These are phyloP conservation scores for Torulaspora franciscae DNA, from an alignment of 805 yeast genomes.

Conservation along the genomic window DNA sequence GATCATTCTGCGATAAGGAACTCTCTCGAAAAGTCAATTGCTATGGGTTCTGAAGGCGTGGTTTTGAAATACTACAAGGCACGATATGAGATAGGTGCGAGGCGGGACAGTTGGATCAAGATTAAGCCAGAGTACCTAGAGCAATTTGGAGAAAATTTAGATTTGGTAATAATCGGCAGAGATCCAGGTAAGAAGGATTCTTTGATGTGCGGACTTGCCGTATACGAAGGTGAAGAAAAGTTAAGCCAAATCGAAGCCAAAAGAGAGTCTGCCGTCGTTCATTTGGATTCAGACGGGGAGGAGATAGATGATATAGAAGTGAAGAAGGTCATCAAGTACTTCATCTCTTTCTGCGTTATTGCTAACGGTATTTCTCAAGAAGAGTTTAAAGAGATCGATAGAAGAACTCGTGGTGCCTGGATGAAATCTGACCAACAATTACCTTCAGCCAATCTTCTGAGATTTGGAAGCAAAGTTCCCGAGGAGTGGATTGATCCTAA, in stretches of 20 bases:
- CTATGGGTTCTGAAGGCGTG: conserved; percentile 71
- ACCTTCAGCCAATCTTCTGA: conserved; percentile 42
- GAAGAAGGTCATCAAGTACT: conserved; percentile 30
- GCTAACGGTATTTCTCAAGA: conserved; percentile 76
- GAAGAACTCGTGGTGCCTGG: conserved; percentile 61
- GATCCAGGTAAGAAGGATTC: conserved; percentile 64
- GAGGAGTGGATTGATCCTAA: conserved; percentile 75
- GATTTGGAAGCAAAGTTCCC: conserved; percentile 60
- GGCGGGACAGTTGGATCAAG: conserved; percentile 73
- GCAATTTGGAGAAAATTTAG: conserved; percentile 82
- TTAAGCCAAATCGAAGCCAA: conserved; percentile 2
- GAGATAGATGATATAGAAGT: conserved; percentile 10
- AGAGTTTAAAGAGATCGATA: conserved; percentile 56
- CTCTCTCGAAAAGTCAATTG: conserved; percentile 55
- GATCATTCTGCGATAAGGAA: conserved; percentile 50
- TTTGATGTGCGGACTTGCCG: conserved; percentile 67
- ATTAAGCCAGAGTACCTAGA: conserved; percentile 87
- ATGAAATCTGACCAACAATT: conserved; percentile 35
- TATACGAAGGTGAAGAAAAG: conserved; percentile 35
- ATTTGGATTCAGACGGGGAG: conserved; percentile 15
- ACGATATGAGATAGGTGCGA: conserved; percentile 54
- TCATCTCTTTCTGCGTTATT: conserved; percentile 66
- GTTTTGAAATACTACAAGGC: conserved; percentile 63
- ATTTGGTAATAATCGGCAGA: conserved; percentile 73
- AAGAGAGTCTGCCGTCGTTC: conserved; percentile 4